Conservation (phyloP, 805 yeast genomes). For the Cyberlindnera americana region DNA sequence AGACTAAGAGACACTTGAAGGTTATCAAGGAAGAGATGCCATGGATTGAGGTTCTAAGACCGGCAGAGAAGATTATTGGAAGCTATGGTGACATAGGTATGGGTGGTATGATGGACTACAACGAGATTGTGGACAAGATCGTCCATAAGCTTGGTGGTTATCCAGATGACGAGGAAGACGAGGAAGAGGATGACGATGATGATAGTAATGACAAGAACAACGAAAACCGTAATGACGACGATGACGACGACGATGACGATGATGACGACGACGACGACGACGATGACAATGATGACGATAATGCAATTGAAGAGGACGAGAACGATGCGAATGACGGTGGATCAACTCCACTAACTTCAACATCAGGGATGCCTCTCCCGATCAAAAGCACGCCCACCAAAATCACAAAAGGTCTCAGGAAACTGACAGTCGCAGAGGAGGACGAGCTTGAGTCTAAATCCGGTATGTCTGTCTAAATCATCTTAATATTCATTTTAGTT, state of each 20-base stretch:
- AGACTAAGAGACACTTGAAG: constrained; percentile 79
- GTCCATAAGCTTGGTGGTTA: constrained; percentile 66
- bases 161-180: constrained; percentile 53
- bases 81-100: constrained; percentile 97
- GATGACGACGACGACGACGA: constrained; percentile 19
- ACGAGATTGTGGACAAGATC: constrained; percentile 84
- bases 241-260: constrained; percentile 16
- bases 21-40: constrained; percentile 86
- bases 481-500: background rate
- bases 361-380: background rate
- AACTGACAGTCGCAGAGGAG: constrained; percentile 26
- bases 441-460: constrained; percentile 11
- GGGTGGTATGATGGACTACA: constrained; percentile 99
- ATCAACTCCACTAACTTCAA: background rate
- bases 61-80: constrained; percentile 90
- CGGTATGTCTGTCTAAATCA: constrained; percentile 5
- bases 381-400: constrained; percentile 8
- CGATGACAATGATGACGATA: constrained; percentile 15
- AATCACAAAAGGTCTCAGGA: constrained; percentile 26
- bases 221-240: constrained; percentile 16
- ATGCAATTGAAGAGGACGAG: constrained; percentile 13
- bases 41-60: constrained; percentile 90
- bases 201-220: constrained; percentile 38
- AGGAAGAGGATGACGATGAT: constrained; percentile 43
- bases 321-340: constrained; percentile 16